Percentiles rank a stretch among this genome's conserved stretches.
Conservation (phyloP, 345 rosid species). For the Eucalyptus marginata region DNA sequence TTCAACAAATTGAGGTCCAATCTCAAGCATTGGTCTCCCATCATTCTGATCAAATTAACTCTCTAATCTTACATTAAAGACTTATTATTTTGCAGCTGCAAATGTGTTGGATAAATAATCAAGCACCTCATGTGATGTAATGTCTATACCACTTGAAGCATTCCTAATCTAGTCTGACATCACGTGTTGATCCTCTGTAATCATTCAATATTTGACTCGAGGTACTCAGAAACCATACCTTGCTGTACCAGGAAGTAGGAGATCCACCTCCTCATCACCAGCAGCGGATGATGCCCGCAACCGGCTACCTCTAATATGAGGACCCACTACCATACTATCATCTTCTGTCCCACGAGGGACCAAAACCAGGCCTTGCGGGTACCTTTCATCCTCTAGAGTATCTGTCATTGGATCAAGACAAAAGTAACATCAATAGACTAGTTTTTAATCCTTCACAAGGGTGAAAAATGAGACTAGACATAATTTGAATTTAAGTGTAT, state of each 20-base stretch:
- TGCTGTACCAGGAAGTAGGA: conserved; percentile 97
- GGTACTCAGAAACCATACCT: conserved; percentile 35
- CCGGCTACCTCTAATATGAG: conserved; percentile 90
- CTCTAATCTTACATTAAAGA: background rate
- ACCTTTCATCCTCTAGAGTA: conserved; percentile 69
- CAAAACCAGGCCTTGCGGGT: conserved; percentile 87
- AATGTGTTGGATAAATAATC: background rate
- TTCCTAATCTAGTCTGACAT: background rate
- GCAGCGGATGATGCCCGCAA: conserved; percentile 72
- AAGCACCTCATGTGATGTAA: background rate
- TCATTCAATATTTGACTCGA: background rate
- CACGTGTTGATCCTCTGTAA: background rate
- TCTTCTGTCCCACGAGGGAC: conserved; percentile 78
- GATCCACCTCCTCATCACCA: conserved; percentile 95
- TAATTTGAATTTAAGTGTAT: background rate
- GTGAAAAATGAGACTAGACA: background rate
- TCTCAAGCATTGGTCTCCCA: background rate
- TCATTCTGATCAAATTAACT: background rate
- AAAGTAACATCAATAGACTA: background rate
- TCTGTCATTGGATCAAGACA: conserved; percentile 9
- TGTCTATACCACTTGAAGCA: background rate
- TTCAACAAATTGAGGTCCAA: background rate
- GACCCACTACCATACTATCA: conserved; percentile 56
- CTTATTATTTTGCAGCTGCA: background rate
- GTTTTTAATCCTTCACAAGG: background rate